Conservation (phyloP, 1,284 basidiomycete genomes). For the Peniophora sp. region DNA sequence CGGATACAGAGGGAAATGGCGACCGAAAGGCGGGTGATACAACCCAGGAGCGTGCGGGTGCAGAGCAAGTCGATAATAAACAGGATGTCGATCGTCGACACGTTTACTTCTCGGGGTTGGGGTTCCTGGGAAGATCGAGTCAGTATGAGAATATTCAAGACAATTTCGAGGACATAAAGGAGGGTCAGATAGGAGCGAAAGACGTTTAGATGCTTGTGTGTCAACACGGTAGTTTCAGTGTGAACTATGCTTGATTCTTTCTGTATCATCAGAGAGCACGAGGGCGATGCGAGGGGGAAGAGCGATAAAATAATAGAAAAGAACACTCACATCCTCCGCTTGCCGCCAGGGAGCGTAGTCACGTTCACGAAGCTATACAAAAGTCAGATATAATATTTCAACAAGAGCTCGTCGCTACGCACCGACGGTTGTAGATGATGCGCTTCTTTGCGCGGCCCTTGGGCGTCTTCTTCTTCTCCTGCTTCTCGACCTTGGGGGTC, state of each 20-base stretch:
- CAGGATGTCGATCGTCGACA: neutral
- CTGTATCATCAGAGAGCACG: constrained; percentile 40
- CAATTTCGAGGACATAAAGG: constrained; percentile 7
- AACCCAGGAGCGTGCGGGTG: neutral
- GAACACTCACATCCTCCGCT: constrained; percentile 87
- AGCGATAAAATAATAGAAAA: constrained; percentile 5
- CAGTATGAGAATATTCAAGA: constrained; percentile 18
- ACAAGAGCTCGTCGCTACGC: constrained; percentile 21
- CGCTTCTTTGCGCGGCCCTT: constrained; percentile 97
- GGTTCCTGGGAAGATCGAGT: constrained; percentile 48
- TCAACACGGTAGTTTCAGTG: constrained; percentile 79
- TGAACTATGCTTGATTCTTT: constrained; percentile 82
- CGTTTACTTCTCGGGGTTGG: constrained; percentile 75
- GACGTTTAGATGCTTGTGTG: constrained; percentile 76
- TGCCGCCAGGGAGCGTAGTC: constrained; percentile 83
- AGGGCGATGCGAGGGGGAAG: constrained; percentile 4
- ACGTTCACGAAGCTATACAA: constrained; percentile 86
- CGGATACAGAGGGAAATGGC: constrained; percentile 8
- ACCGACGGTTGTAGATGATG: constrained; percentile 91
- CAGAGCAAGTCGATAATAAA: neutral
- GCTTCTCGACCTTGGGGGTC: constrained; percentile 93
- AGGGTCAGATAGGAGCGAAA: constrained; percentile 89
- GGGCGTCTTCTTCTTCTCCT: constrained; percentile 96
- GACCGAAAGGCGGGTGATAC: neutral
- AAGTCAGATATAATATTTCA: constrained; percentile 8